Evolutionary conservation across 495 filamentous ascomycete genomes (phyloP), one percentile per base, ranked within the genome.

Genomic region (Penicillium maclennaniae): DNA sequence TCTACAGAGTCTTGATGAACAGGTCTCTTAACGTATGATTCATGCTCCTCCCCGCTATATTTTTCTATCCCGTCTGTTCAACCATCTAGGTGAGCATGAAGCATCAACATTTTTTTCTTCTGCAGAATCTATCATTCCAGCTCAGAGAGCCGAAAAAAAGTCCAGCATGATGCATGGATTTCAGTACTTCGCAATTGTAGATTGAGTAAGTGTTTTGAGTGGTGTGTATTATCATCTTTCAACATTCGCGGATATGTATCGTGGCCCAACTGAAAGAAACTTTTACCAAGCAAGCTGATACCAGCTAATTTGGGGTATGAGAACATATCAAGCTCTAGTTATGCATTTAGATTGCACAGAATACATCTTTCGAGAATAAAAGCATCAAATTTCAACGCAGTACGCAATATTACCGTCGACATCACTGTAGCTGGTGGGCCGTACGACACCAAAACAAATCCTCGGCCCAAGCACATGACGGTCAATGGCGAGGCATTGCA

Each of bases 381-480:
- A 14, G 14, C 14, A 1, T 34, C 10, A 14, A 14, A 6, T 43
- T 25, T 43, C 48, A 50, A 8, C 2, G 0, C 3, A 23, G 9
- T 50, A 50, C 39, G 39, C 27, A 31, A 36, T 21, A n/a, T 50
- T 50, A 50, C 48, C 15, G 20, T 4, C 39, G 34, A 6, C 21
- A 34, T 17, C 26, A 36, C 20, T 10, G 20, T 25, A 23, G 0
- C 3, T 3, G 8, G 6, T 16, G 14, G 9, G 14, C 34, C 15
- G 43, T 58, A 58, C 49, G 28, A 28, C 51, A 43, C 49, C 7
- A 16, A 51, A 55, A 60, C 51, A 47, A 16, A 26, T 17, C 55
- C 55, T 62, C 59, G 55, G 59, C 50, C 43, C 50, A 51, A 43
- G 52, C 61, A 64, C 59, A 64, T 64, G 61, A 55, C 61, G 53